Evolutionary conservation across 176 grass and related monocot genomes (phyloP).

Genomic region (Juncus inflexus): DNA sequence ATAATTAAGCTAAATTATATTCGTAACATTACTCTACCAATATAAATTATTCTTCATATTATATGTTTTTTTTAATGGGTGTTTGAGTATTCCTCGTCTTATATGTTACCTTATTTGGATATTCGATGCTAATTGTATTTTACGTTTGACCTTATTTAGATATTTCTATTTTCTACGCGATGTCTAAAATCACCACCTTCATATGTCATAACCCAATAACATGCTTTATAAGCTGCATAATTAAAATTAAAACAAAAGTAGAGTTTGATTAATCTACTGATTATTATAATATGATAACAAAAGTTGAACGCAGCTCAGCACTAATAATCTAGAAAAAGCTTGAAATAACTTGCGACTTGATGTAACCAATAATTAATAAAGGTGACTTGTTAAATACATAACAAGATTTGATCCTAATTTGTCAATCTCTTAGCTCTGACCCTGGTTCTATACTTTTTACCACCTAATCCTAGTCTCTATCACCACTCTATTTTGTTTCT

Average conservation of each 20-base stretch:
- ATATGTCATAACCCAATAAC: too few species aligned
- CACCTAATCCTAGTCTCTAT: slow-evolving; percentile 37
- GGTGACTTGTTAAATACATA: slow-evolving; percentile 38
- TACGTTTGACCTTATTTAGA: too few species aligned
- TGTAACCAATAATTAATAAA: slow-evolving; percentile 54
- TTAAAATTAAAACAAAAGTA: background rate
- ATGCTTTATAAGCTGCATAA: too few species aligned
- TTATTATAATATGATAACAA: slow-evolving; percentile 25
- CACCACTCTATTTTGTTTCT: slow-evolving; percentile 42
- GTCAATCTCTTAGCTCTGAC: slow-evolving; percentile 42
- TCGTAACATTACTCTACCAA: too few species aligned
- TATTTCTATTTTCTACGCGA: too few species aligned
- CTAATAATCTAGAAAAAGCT: slow-evolving; percentile 39
- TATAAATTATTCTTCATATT: too few species aligned
- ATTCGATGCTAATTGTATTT: too few species aligned
- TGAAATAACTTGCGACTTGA: slow-evolving; percentile 48
- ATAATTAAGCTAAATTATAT: too few species aligned
- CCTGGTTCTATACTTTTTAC: slow-evolving; percentile 29
- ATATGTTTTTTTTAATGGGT: too few species aligned
- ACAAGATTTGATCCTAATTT: slow-evolving; percentile 28
- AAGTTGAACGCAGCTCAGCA: slow-evolving; percentile 36
- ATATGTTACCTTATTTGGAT: too few species aligned
- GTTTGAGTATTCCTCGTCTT: too few species aligned
- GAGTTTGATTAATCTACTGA: background rate
- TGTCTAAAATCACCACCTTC: too few species aligned